Percentiles rank a stretch among this genome's conserved stretches.
Evolutionary conservation across 495 filamentous ascomycete species (phyloP).

Genomic region (Penicillium fimorum): DNA sequence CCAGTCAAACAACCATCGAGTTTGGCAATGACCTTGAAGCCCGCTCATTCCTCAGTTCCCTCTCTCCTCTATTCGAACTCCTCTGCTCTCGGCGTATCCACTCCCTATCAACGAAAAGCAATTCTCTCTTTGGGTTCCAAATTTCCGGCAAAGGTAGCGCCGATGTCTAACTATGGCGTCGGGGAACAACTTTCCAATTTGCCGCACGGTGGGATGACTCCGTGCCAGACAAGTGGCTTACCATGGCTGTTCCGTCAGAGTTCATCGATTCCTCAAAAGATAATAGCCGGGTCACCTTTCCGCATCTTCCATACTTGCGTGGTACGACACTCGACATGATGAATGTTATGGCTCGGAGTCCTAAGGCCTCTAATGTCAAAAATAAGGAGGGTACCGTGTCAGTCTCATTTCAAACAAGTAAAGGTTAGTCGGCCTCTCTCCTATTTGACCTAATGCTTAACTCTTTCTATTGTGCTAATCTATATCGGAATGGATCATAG

Average conservation of each 20-base stretch:
- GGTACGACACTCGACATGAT: slow-evolving; percentile 39
- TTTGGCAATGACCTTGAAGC: slow-evolving; percentile 28
- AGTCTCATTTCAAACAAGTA: slow-evolving; percentile 28
- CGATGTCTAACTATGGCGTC: slow-evolving; percentile 39
- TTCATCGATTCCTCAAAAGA: slow-evolving; percentile 22
- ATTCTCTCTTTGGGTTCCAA: slow-evolving; percentile 22
- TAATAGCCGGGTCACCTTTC: slow-evolving; percentile 28
- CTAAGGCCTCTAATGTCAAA: slow-evolving; percentile 24
- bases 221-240: slow-evolving; percentile 39
- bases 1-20: slow-evolving; percentile 18
- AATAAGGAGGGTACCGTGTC: slow-evolving; percentile 31
- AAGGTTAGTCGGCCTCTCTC: slow-evolving; percentile 22
- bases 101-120: slow-evolving; percentile 32
- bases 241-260: slow-evolving; percentile 19
- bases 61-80: slow-evolving; percentile 33
- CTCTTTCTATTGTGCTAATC: not conserved
- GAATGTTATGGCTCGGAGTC: slow-evolving; percentile 28
- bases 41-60: slow-evolving; percentile 33
- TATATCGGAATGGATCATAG: slow-evolving; percentile 55
- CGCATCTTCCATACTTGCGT: slow-evolving; percentile 21
- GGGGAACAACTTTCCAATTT: slow-evolving; percentile 24
- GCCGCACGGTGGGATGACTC: slow-evolving; percentile 35
- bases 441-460: not conserved
- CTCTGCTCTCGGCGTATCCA: slow-evolving; percentile 34
- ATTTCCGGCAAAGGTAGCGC: slow-evolving; percentile 35